A percentile compares a stretch with the other conserved stretches of the same genome.
Conservation (phyloP, 192 early-diverging fungal genomes). For the Gonapodya sp. region DNA sequence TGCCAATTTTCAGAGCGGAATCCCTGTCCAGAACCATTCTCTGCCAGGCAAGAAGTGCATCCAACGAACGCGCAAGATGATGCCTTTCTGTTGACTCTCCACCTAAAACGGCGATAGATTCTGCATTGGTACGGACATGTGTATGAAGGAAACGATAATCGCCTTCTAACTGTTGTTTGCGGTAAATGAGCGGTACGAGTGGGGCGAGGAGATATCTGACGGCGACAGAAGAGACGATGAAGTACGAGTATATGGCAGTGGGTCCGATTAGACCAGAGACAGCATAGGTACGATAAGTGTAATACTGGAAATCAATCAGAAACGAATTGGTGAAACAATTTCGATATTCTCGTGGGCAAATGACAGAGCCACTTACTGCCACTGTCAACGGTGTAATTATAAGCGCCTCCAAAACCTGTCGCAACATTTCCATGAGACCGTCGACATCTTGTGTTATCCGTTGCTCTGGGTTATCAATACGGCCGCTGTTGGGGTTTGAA, state of each 20-base stretch:
- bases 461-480: conserved; percentile 3
- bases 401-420: neutral
- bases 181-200: conserved; percentile 2
- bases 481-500: neutral
- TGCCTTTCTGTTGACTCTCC: neutral
- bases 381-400: conserved; percentile 5
- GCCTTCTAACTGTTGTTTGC: neutral
- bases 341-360: no score
- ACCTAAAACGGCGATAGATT: neutral
- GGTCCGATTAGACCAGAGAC: neutral
- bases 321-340: no score
- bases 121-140: neutral
- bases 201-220: neutral
- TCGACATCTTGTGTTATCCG: conserved; percentile 4
- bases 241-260: neutral
- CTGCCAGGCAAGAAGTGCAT: neutral
- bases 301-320: neutral
- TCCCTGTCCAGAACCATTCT: neutral
- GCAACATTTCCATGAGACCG: neutral
- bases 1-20: neutral
- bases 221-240: neutral
- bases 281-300: neutral
- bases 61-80: neutral
- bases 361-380: neutral
- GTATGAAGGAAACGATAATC: conserved; percentile 4